Conservation (phyloP, 768 basidiomycete genomes). For the Cystofilobasidium bisporidii region DNA sequence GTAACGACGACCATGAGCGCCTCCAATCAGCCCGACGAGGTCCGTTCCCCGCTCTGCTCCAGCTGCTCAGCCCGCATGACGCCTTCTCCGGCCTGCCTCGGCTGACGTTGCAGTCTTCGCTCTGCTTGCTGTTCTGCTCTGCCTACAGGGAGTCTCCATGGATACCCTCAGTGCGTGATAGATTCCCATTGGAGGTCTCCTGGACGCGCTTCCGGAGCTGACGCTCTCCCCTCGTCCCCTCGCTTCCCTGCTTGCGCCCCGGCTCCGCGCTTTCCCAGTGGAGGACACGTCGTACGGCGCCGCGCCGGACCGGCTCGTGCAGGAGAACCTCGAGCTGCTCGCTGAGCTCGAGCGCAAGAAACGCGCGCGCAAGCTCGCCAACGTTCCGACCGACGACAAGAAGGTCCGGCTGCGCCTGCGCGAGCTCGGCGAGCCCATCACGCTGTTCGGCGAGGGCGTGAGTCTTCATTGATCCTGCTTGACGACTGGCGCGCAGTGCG, state of each 20-base stretch:
- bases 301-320: conserved; percentile 40
- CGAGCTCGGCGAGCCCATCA: conserved; percentile 93
- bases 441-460: conserved; percentile 93
- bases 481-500: too few species aligned
- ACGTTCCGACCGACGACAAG: conserved; percentile 89
- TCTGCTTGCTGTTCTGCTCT: neutral
- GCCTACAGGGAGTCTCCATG: neutral
- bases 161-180: neutral
- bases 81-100: too few species aligned
- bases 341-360: conserved; percentile 98
- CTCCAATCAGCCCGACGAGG: too few species aligned
- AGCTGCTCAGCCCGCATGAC: too few species aligned
- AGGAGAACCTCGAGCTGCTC: conserved; percentile 64
- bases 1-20: too few species aligned
- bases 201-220: too few species aligned
- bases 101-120: neutral
- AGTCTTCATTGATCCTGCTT: conserved; percentile 44
- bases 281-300: conserved; percentile 21
- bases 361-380: conserved; percentile 76
- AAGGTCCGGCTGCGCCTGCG: conserved; percentile 79
- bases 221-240: too few species aligned
- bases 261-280: neutral
- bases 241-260: neutral
- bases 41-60: too few species aligned
- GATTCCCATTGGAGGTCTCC: too few species aligned